phyloP scores from a whole-genome alignment of 768 basidiomycete genomes.

The Lentinula raphanica region DNA sequence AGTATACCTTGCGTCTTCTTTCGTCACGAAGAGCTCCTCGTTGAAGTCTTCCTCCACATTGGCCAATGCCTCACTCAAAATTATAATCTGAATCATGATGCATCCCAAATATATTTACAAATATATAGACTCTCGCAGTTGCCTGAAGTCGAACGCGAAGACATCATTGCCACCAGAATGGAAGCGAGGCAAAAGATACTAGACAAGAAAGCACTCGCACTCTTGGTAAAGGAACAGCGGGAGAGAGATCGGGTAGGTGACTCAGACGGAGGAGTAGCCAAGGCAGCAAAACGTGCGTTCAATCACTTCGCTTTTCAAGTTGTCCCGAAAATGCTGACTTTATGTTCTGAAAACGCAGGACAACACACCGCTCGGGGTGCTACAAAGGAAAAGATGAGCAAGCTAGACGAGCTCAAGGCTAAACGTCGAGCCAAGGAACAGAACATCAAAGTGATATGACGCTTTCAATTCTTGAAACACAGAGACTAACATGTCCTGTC shows the following conservation, averaged over 20 bases:
- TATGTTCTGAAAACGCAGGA: constrained; percentile 46
- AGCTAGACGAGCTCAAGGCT: constrained; percentile 81
- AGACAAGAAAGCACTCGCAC: constrained; percentile 66
- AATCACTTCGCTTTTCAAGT: neutral
- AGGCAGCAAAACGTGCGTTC: constrained; percentile 71
- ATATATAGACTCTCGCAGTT: constrained; percentile 62
- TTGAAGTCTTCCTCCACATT: constrained; percentile 7
- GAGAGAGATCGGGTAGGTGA: constrained; percentile 29
- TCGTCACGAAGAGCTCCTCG: neutral
- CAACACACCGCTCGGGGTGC: constrained; percentile 69
- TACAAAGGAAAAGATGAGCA: constrained; percentile 75
- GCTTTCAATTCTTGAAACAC: neutral
- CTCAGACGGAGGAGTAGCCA: constrained; percentile 50
- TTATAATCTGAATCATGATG: constrained; percentile 12
- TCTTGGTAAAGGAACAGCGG: constrained; percentile 67
- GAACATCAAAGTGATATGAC: constrained; percentile 62
- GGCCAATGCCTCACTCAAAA: constrained; percentile 8
- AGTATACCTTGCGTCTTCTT: constrained; percentile 24
- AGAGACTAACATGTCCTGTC: constrained; percentile 5
- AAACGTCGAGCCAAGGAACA: constrained; percentile 86
- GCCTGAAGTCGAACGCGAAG: constrained; percentile 88
- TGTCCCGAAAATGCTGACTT: no score
- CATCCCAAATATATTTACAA: constrained; percentile 1
- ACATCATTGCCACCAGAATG: constrained; percentile 70
- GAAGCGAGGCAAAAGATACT: constrained; percentile 70